Evolutionary conservation across 73 alveolate species (phyloP).

Genomic region (Uronychia setigera): DNA sequence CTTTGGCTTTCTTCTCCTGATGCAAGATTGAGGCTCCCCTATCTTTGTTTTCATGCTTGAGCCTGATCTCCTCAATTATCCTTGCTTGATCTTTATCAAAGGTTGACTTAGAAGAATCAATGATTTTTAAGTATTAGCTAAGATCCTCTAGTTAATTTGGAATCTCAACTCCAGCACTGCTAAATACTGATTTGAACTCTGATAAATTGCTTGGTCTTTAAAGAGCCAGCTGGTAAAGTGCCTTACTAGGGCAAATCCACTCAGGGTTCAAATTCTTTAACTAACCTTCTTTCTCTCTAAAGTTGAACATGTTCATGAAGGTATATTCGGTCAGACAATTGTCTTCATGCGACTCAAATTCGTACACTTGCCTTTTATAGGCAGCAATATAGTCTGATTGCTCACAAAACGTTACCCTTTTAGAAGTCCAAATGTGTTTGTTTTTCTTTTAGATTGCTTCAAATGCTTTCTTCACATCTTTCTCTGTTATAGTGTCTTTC

Average conservation of each 20-base stretch:
- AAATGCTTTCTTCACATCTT: too few relatives aligned
- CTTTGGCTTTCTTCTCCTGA: slow-evolving; percentile 46
- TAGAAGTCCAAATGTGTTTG: too few relatives aligned
- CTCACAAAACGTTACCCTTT: slow-evolving; percentile 11
- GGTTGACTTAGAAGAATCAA: too few relatives aligned
- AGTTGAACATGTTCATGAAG: slow-evolving; percentile 59
- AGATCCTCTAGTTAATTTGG: background rate
- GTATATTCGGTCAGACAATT: slow-evolving; percentile 41
- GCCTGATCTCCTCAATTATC: background rate
- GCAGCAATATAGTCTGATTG: background rate
- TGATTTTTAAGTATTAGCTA: background rate
- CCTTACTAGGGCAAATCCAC: slow-evolving; percentile 39
- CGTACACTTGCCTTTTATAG: slow-evolving; percentile 26
- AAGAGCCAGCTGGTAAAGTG: slow-evolving; percentile 25
- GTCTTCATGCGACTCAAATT: slow-evolving; percentile 16
- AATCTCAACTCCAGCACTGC: background rate
- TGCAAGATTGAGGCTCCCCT: too few relatives aligned
- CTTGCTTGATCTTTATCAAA: too few relatives aligned
- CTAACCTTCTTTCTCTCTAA: slow-evolving; percentile 59
- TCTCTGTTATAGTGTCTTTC: too few relatives aligned
- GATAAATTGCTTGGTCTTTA: slow-evolving; percentile 12
- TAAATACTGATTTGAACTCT: background rate
- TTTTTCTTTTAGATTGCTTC: too few relatives aligned
- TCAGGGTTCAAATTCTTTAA: slow-evolving; percentile 65
- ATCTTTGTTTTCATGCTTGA: too few relatives aligned